Evolutionary conservation across 768 basidiomycete species (phyloP).

Genomic region (Pulveroboletus sp.): DNA sequence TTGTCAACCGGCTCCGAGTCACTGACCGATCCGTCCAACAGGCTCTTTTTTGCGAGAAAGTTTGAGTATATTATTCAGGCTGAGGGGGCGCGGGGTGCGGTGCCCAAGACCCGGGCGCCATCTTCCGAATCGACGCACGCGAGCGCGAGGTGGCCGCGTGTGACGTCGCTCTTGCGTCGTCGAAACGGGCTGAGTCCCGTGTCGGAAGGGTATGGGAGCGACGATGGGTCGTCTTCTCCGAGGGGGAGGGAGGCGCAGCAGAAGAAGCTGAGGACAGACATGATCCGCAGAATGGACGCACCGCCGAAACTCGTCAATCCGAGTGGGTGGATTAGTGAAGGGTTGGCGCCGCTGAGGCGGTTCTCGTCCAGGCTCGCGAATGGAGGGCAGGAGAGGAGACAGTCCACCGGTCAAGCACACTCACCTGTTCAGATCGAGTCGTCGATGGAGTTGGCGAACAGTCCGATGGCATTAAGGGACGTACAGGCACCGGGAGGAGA

Average conservation of each 20-base stretch:
- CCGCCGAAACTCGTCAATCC: slow-evolving; percentile 71
- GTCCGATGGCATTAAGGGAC: background rate
- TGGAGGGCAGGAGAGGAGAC: slow-evolving; percentile 3
- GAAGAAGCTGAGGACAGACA: slow-evolving; percentile 53
- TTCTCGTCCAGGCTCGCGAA: slow-evolving; percentile 5
- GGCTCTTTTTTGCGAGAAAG: slow-evolving; percentile 69
- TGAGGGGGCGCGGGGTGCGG: slow-evolving; percentile 33
- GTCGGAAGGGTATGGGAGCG: slow-evolving; percentile 17
- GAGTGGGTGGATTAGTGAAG: slow-evolving; percentile 66
- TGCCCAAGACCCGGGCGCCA: slow-evolving; percentile 17
- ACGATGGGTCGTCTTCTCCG: slow-evolving; percentile 13
- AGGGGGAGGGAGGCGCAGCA: slow-evolving; percentile 23
- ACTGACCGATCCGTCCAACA: slow-evolving; percentile 20
- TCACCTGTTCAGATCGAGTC: slow-evolving; percentile 4
- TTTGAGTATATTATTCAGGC: slow-evolving; percentile 57
- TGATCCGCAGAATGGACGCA: slow-evolving; percentile 74
- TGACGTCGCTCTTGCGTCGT: slow-evolving; percentile 34
- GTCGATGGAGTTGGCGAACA: background rate
- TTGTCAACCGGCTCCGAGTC: background rate
- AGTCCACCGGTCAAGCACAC: background rate
- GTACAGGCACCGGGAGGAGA: background rate
- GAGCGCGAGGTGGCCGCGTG: slow-evolving; percentile 20
- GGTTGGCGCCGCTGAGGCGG: slow-evolving; percentile 26
- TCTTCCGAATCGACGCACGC: slow-evolving; percentile 20
- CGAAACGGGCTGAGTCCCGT: slow-evolving; percentile 27